A percentile compares a stretch with the other conserved stretches of the same genome.
These are phyloP conservation scores for Phytopythium montanum DNA, from an alignment of 352 stramenopile species.

Conservation along the genomic window DNA sequence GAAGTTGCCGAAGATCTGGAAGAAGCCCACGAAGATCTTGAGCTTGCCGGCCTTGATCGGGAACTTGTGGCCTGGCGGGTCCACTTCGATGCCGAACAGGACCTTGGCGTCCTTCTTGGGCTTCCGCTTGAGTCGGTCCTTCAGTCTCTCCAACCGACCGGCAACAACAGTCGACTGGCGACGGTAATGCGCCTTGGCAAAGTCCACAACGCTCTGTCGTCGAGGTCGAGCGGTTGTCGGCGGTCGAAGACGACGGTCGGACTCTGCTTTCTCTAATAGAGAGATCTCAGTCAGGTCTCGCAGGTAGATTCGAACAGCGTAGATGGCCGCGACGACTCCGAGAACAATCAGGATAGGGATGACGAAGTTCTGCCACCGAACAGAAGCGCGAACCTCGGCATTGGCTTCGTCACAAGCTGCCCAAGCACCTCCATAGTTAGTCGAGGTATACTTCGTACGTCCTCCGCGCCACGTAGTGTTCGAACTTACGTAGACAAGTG, in stretches of 20 bases:
- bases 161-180: slow-evolving; percentile 16
- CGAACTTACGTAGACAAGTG: slow-evolving; percentile 52
- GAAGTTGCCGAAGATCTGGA: slow-evolving; percentile 82
- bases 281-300: slow-evolving; percentile 58
- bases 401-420: slow-evolving; percentile 55
- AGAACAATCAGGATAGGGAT: slow-evolving; percentile 53
- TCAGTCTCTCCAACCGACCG: slow-evolving; percentile 24
- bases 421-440: not conserved
- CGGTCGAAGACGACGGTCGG: slow-evolving; percentile 43
- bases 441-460: not conserved
- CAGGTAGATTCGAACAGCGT: slow-evolving; percentile 42
- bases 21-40: slow-evolving; percentile 81
- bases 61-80: slow-evolving; percentile 33
- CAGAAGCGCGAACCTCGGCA: slow-evolving; percentile 36
- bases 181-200: slow-evolving; percentile 19
- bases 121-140: slow-evolving; percentile 23
- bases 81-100: slow-evolving; percentile 59
- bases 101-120: slow-evolving; percentile 25
- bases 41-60: slow-evolving; percentile 65
- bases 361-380: slow-evolving; percentile 74
- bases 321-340: slow-evolving; percentile 24
- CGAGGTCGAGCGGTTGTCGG: slow-evolving; percentile 11
- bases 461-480: not conserved
- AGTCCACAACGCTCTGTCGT: slow-evolving; percentile 17
- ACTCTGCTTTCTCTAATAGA: slow-evolving; percentile 55